Percentiles rank a stretch among this genome's conserved stretches.
Evolutionary conservation across 257 asterid genomes (phyloP).

Genomic region (Solanum stenotomum): DNA sequence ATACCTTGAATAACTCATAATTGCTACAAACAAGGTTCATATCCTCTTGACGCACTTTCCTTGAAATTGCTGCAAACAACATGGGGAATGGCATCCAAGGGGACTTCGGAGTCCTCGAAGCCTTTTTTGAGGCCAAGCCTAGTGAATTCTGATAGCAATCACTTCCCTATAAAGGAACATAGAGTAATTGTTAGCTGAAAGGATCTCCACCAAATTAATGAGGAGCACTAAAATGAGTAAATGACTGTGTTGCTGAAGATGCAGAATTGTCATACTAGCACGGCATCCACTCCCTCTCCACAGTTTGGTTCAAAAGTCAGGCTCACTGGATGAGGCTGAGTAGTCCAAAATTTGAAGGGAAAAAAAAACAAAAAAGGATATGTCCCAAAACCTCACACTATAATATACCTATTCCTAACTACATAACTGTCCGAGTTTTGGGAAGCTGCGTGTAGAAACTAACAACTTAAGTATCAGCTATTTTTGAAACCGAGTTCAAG

Average conservation of each 20-base stretch:
- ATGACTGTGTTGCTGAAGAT: not conserved
- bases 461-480: not conserved
- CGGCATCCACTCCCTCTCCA: not conserved
- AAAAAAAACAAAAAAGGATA: not conserved
- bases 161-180: slow-evolving; percentile 21
- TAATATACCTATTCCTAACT: not conserved
- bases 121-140: slow-evolving; percentile 14
- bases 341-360: not conserved
- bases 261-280: not conserved
- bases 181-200: not conserved
- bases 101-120: slow-evolving; percentile 49
- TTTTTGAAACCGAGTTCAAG: not conserved
- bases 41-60: slow-evolving; percentile 34
- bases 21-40: slow-evolving; percentile 46
- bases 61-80: slow-evolving; percentile 66
- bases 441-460: not conserved
- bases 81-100: slow-evolving; percentile 82
- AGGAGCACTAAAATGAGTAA: not conserved
- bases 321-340: not conserved
- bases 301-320: not conserved
- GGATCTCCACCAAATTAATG: not conserved
- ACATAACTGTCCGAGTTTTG: not conserved
- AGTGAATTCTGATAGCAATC: slow-evolving; percentile 20
- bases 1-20: slow-evolving; percentile 57
- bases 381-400: not conserved